Percentiles rank a stretch among this genome's conserved stretches.
Conservation (phyloP, 805 yeast genomes). For the Metschnikowia lunata region DNA sequence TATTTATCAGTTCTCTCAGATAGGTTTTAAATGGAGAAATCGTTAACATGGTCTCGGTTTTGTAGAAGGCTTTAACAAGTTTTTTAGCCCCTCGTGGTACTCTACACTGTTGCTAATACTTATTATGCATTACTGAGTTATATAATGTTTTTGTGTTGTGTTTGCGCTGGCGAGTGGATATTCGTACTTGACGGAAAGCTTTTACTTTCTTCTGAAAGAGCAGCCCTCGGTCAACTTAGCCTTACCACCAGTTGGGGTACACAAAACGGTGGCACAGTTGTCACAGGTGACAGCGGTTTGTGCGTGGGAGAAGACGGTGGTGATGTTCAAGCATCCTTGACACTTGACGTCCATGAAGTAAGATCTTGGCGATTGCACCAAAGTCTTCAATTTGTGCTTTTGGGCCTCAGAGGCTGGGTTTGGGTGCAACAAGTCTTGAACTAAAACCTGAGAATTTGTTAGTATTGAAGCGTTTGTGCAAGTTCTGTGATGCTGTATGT, state of each 20-base stretch:
- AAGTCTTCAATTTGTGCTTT: conserved; percentile 36
- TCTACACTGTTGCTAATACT: conserved; percentile 3
- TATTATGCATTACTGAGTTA: conserved; percentile 10
- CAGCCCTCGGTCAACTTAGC: conserved; percentile 41
- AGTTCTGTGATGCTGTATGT: no score
- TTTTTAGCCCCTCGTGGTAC: not conserved
- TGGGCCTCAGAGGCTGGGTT: conserved; percentile 35
- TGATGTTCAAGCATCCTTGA: conserved; percentile 39
- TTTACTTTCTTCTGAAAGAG: conserved; percentile 39
- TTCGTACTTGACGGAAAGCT: not conserved
- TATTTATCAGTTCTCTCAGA: no score
- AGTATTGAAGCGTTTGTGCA: conserved; percentile 6
- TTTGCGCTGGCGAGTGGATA: conserved; percentile 1
- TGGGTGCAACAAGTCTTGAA: conserved; percentile 42
- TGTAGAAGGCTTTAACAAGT: no score
- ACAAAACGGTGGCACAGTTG: conserved; percentile 37
- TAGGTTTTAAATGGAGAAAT: no score
- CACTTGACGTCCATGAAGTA: conserved; percentile 42
- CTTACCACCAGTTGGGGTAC: conserved; percentile 42
- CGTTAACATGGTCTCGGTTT: no score
- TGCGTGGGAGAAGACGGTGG: conserved; percentile 41
- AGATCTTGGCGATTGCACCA: conserved; percentile 40
- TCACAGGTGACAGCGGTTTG: conserved; percentile 42
- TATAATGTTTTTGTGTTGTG: conserved; percentile 8
- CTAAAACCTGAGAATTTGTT: conserved; percentile 31